These are phyloP conservation scores for Glonium stellatum DNA, from an alignment of 495 filamentous ascomycete species.

Conservation along the genomic window DNA sequence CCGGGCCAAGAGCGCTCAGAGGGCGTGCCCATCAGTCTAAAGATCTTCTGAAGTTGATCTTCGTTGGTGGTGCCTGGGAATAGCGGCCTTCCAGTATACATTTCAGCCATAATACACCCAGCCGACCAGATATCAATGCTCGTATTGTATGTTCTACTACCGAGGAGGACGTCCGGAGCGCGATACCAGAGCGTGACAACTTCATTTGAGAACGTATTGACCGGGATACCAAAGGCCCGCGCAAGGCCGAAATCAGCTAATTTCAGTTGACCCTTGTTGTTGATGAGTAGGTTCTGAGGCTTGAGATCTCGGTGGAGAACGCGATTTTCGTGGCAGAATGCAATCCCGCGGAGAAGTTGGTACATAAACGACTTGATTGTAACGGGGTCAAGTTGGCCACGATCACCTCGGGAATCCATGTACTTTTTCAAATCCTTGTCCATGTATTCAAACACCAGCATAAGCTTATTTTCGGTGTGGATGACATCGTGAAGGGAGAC, in stretches of 20 bases:
- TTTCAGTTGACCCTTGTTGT: slow-evolving; percentile 90
- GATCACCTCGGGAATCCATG: slow-evolving; percentile 93
- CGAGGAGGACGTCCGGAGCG: slow-evolving; percentile 79
- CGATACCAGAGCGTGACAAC: slow-evolving; percentile 95
- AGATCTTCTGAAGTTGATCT: slow-evolving; percentile 74
- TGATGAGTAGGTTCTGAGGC: slow-evolving; percentile 95
- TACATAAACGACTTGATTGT: slow-evolving; percentile 99
- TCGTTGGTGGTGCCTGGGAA: slow-evolving; percentile 79
- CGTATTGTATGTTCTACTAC: slow-evolving; percentile 81
- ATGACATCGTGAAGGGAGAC: slow-evolving; percentile 88
- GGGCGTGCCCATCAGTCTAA: slow-evolving; percentile 79
- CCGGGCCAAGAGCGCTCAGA: slow-evolving; percentile 96
- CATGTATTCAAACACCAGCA: slow-evolving; percentile 88
- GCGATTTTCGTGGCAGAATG: slow-evolving; percentile 95
- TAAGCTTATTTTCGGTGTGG: slow-evolving; percentile 90
- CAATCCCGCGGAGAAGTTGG: slow-evolving; percentile 83
- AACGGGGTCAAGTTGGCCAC: slow-evolving; percentile 80
- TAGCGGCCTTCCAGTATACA: slow-evolving; percentile 74
- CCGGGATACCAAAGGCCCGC: slow-evolving; percentile 80
- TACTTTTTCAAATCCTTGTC: slow-evolving; percentile 91
- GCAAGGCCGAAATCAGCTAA: slow-evolving; percentile 97
- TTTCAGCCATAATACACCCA: slow-evolving; percentile 87
- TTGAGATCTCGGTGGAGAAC: slow-evolving; percentile 98
- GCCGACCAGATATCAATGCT: slow-evolving; percentile 94
- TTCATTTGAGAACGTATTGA: slow-evolving; percentile 80